These are phyloP conservation scores for Colletotrichum coccodes DNA, from an alignment of 2,329 filamentous ascomycete species.

Conservation along the genomic window DNA sequence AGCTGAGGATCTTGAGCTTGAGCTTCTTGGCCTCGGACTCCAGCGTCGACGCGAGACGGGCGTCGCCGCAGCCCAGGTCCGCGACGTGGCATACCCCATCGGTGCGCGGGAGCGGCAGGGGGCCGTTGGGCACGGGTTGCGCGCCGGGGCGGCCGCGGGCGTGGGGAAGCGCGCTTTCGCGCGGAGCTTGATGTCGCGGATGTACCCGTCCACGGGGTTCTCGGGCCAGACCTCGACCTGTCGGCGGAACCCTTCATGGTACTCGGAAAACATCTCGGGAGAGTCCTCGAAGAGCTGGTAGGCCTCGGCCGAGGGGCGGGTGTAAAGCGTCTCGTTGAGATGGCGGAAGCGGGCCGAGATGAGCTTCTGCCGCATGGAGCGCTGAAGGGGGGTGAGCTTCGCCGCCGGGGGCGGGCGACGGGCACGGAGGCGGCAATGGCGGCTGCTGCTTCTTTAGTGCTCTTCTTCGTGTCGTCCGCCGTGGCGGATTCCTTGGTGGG, in stretches of 20 bases:
- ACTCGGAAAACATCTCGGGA: slow-evolving; percentile 94
- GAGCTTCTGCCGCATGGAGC: slow-evolving; percentile 94
- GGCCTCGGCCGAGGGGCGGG: slow-evolving; percentile 85
- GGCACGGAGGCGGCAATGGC: slow-evolving; percentile 35
- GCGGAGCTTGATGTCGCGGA: slow-evolving; percentile 75
- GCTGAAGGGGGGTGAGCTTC: slow-evolving; percentile 91
- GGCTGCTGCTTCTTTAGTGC: slow-evolving; percentile 34
- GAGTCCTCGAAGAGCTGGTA: slow-evolving; percentile 83
- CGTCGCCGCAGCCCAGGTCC: slow-evolving; percentile 94
- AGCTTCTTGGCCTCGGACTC: slow-evolving; percentile 72
- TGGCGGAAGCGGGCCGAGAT: slow-evolving; percentile 96
- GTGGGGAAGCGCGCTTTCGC: slow-evolving; percentile 59
- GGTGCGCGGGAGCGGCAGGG: slow-evolving; percentile 74
- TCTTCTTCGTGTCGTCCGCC: slow-evolving; percentile 31
- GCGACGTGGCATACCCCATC: slow-evolving; percentile 81
- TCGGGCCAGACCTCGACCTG: slow-evolving; percentile 97
- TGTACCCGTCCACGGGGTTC: slow-evolving; percentile 92
- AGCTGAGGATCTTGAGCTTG: slow-evolving; percentile 81
- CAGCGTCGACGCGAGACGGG: slow-evolving; percentile 78
- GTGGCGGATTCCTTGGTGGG: slow-evolving; percentile 15
- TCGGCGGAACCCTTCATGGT: slow-evolving; percentile 94
- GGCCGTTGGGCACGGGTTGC: slow-evolving; percentile 36
- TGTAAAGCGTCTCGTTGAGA: slow-evolving; percentile 97
- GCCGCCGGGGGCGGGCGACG: slow-evolving; percentile 54
- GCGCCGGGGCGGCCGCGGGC: slow-evolving; percentile 35